phyloP scores from a whole-genome alignment of 352 stramenopile genomes.

The Phytophthora hibernalis region DNA sequence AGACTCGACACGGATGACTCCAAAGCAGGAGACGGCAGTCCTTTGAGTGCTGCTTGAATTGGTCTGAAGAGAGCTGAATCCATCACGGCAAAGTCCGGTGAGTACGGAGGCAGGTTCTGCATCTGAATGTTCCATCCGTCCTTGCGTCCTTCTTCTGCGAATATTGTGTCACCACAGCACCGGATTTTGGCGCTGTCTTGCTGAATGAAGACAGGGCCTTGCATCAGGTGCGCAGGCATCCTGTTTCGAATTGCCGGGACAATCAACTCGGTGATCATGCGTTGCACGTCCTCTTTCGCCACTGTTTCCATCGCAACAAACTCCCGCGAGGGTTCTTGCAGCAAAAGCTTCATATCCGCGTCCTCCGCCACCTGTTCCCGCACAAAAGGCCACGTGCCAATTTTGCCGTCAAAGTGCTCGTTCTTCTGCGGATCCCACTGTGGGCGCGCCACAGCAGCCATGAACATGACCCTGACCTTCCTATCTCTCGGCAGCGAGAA shows the following conservation, averaged over 20 bases:
- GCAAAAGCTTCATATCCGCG: constrained; percentile 3
- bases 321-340: background rate
- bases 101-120: constrained; percentile 50
- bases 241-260: constrained; percentile 42
- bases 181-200: constrained; percentile 55
- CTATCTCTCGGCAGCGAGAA: constrained; percentile 44
- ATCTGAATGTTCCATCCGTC: constrained; percentile 50
- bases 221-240: constrained; percentile 44
- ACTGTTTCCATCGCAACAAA: constrained; percentile 42
- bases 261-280: constrained; percentile 46
- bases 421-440: constrained; percentile 46
- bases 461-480: constrained; percentile 55
- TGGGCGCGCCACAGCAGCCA: constrained; percentile 49
- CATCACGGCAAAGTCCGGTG: constrained; percentile 53
- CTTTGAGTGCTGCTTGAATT: constrained; percentile 37
- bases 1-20: constrained; percentile 22
- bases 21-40: constrained; percentile 10
- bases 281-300: constrained; percentile 52
- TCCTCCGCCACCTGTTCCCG: constrained; percentile 16
- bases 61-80: constrained; percentile 42
- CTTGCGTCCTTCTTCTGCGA: constrained; percentile 46
- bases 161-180: constrained; percentile 34
- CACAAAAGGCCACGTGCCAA: constrained; percentile 56
- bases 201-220: constrained; percentile 47
- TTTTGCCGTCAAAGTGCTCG: constrained; percentile 51